Evolutionary conservation across 2,329 filamentous ascomycete species (phyloP).

Genomic region (Xylaria sp.): DNA sequence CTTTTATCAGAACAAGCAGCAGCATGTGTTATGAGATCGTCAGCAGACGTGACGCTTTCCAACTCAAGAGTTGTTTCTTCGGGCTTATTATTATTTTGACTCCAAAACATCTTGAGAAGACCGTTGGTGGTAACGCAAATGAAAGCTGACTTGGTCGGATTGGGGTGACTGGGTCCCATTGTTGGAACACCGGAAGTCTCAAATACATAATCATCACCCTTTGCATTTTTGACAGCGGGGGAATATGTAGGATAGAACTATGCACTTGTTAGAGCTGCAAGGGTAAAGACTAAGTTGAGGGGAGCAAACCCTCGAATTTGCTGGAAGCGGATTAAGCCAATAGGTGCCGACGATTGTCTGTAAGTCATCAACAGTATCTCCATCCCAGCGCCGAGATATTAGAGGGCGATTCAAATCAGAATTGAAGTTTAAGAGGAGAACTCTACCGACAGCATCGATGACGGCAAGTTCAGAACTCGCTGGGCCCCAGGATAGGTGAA

Average conservation of each 20-base stretch:
- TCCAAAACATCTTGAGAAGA: constrained; percentile 79
- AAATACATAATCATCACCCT: constrained; percentile 71
- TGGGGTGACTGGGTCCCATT: constrained; percentile 78
- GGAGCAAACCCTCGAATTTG: constrained; percentile 50
- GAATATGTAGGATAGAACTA: constrained; percentile 65
- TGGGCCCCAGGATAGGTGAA: constrained; percentile 84
- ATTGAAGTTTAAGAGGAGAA: constrained; percentile 78
- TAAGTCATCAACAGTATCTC: constrained; percentile 79
- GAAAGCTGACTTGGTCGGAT: constrained; percentile 76
- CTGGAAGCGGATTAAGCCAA: constrained; percentile 77
- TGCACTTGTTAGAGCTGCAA: constrained; percentile 27
- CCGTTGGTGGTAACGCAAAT: constrained; percentile 81
- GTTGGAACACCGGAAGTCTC: constrained; percentile 73
- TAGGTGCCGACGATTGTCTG: constrained; percentile 83
- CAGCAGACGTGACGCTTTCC: constrained; percentile 76
- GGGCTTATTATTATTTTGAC: constrained; percentile 77
- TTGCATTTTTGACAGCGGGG: constrained; percentile 71
- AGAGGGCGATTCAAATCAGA: constrained; percentile 79
- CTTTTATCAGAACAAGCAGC: constrained; percentile 79
- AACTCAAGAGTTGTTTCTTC: constrained; percentile 79
- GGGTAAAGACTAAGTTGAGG: background rate
- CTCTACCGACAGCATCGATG: constrained; percentile 80
- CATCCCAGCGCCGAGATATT: constrained; percentile 68
- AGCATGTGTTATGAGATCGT: constrained; percentile 84
- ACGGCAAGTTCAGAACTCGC: constrained; percentile 83